These are phyloP conservation scores for Eucalyptus leucophloia DNA, from an alignment of 345 rosid genomes.

Conservation along the genomic window DNA sequence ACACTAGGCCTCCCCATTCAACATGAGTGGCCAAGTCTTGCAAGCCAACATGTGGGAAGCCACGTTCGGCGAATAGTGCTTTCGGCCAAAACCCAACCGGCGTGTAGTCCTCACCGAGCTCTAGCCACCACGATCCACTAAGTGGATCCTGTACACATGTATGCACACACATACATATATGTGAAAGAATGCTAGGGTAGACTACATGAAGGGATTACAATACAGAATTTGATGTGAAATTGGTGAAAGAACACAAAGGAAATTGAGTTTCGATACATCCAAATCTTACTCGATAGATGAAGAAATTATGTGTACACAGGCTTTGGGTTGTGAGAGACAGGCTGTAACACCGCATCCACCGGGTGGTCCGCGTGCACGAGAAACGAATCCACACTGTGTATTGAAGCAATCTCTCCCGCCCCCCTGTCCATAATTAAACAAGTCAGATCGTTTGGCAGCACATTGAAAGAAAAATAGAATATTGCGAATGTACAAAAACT, in stretches of 20 bases:
- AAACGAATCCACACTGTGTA: background rate
- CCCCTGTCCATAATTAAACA: too few species aligned
- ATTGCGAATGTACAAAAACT: background rate
- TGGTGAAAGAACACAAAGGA: background rate
- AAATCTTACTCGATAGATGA: background rate
- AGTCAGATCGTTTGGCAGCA: background rate
- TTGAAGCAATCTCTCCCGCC: background rate
- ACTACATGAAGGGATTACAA: background rate
- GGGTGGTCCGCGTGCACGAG: background rate
- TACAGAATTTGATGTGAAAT: background rate
- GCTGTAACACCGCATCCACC: background rate
- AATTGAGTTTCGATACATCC: background rate
- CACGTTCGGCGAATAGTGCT: background rate
- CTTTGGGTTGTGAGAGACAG: background rate
- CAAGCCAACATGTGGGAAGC: background rate
- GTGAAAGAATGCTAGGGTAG: background rate
- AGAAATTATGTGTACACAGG: background rate
- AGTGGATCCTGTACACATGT: background rate
- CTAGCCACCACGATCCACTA: background rate
- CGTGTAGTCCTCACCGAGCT: background rate
- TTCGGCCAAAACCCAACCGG: background rate
- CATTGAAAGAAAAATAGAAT: background rate
- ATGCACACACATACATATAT: background rate
- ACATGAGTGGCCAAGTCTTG: background rate
- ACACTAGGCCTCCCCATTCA: slow-evolving; percentile 7